Conservation (phyloP, 2,329 filamentous ascomycete species). For the Pseudogymnoascus destructans region DNA sequence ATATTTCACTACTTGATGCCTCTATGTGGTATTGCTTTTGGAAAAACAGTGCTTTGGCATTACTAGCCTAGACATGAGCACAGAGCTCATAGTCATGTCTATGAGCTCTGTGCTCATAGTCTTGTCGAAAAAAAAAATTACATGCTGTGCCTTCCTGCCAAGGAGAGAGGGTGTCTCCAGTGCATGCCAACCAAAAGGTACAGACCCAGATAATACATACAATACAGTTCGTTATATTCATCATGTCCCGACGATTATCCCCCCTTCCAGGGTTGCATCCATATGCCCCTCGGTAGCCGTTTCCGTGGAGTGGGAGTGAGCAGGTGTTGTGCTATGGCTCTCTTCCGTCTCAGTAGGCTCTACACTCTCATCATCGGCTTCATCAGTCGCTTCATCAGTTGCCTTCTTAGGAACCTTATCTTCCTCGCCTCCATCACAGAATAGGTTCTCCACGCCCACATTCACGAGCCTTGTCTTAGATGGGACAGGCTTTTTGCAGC, state of each 20-base stretch:
- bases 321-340: neutral
- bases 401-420: conserved; percentile 15
- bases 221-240: neutral
- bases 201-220: conserved; percentile 5
- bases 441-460: neutral
- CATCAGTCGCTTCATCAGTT: conserved; percentile 13
- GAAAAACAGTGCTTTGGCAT: neutral
- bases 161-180: neutral
- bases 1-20: neutral
- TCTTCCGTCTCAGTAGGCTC: neutral
- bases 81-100: neutral
- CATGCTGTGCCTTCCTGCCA: conserved; percentile 2
- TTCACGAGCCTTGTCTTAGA: neutral
- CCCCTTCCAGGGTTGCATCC: neutral
- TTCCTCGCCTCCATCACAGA: conserved; percentile 7
- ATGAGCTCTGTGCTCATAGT: neutral
- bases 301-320: neutral
- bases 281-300: neutral
- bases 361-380: neutral
- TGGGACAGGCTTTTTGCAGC: conserved; percentile 35
- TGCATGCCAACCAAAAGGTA: neutral
- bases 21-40: neutral
- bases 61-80: neutral
- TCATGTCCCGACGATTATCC: conserved; percentile 1
- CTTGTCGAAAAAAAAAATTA: neutral